Evolutionary conservation across 257 asterid species (phyloP).

Genomic region (Coffea canephora): DNA sequence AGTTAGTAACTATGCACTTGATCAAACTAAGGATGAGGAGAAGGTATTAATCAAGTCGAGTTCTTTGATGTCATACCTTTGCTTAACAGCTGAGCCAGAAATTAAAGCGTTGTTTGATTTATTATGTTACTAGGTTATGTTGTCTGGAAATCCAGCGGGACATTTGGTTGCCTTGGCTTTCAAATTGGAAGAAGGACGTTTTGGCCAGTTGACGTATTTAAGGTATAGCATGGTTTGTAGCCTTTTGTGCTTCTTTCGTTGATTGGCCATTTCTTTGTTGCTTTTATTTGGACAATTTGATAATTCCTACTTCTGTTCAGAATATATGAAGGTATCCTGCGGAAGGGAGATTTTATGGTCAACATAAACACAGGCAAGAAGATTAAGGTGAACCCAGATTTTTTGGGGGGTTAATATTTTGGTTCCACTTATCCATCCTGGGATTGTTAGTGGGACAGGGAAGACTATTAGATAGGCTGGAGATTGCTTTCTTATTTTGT

Average conservation of each 20-base stretch:
- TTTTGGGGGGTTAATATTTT: neutral
- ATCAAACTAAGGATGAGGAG: slow-evolving; percentile 87
- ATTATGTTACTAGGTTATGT: slow-evolving; percentile 50
- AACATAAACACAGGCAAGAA: slow-evolving; percentile 92
- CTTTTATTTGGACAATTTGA: slow-evolving; percentile 1
- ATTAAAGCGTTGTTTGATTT: slow-evolving; percentile 14
- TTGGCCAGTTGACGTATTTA: slow-evolving; percentile 90
- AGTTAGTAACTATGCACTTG: slow-evolving; percentile 84
- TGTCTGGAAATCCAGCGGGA: slow-evolving; percentile 85
- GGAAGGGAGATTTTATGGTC: slow-evolving; percentile 88
- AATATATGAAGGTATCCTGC: slow-evolving; percentile 88
- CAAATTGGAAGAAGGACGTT: slow-evolving; percentile 93
- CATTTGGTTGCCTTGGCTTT: slow-evolving; percentile 98
- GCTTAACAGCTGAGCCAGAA: neutral
- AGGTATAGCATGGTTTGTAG: slow-evolving; percentile 46
- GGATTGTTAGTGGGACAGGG: neutral
- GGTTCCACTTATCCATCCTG: neutral
- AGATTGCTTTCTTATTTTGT: neutral
- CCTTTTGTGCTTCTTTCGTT: neutral
- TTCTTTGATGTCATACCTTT: slow-evolving; percentile 14
- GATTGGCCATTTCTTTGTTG: neutral
- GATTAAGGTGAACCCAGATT: slow-evolving; percentile 62
- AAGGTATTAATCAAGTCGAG: slow-evolving; percentile 46
- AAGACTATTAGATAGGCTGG: neutral
- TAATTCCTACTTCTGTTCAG: slow-evolving; percentile 36